Evolutionary conservation across 1,284 basidiomycete species (phyloP), one percentile per base, ranked within the genome.

Genomic region (Rhizoctonia solani): DNA sequence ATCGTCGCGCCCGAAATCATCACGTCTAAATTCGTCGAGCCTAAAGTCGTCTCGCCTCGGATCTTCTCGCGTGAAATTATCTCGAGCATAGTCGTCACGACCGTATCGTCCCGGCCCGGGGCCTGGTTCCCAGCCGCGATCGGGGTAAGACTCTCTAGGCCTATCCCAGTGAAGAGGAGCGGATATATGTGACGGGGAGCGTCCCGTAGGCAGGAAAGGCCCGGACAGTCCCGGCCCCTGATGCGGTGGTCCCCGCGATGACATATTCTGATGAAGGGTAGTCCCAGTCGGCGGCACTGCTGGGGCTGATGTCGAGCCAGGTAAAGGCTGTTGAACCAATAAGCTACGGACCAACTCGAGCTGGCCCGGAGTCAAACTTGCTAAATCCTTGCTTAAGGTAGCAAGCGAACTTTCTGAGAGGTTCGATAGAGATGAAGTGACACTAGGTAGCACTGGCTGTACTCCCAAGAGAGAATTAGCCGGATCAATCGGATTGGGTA

Each of bases 241-340:
- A 16, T 27, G 27, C 11, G 32, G 49, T 4, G 11, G 46, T 8
- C 34, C 11, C 16, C 52, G 49, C 23, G 25, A 16, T 23, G 49
- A 29, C 47, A 52, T 44, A n/a, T 54, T 50, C 9, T 32, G 41
- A 25, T 42, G 39, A 8, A 16, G 16, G 32, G 32, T 34, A 34
- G 32, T 34, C 30, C n/a, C 56, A 52, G 25, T n/a, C 4, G 49
- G 25, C 13, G 67, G 69, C 21, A 27, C 25, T 23, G 16, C 74
- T 70, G 37, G 74, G 69, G 34, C 61, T n/a, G 23, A 49, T 39
- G 83, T 0, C 85, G 83, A 5, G 87, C 80, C 72, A 80, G 74
- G 42, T 32, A 71, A 19, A 67, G 67, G 42, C 21, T 69, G 69
- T 2, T 49, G 74, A 65, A 63, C 55, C 13, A 69, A 50, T 3